Evolutionary conservation across 805 yeast species (phyloP), one percentile per base, ranked within the genome.

Genomic region (Hanseniaspora meyeri): DNA sequence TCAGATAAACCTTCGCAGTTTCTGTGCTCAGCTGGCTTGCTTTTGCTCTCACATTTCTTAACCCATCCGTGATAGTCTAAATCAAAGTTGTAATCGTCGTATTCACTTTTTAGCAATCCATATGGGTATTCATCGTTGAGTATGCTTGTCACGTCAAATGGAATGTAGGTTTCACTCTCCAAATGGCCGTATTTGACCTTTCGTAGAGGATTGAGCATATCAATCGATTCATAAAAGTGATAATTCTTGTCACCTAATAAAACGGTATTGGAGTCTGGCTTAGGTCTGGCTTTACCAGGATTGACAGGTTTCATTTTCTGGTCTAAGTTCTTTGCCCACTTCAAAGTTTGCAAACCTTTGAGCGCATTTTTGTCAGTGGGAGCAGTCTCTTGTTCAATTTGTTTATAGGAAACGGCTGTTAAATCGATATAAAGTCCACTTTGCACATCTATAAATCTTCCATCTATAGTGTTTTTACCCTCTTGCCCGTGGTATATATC

Each of bases 371-470:
- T 16, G 12, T 31, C 32, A 14, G 8, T 14, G 12, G 48, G 50
- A 11, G n/a, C n/a, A 17, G 47, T 17, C 32, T 45, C 49, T 4
- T 38, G 19, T n/a, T 49, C 34, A n/a, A 49, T 7, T 20, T 55
- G 29, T 20, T 50, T 50, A 32, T 75, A 58, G 0, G 82, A 74
- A 58, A 81, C 67, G 0, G 78, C 84, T 0, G 85, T 81, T 38
- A 81, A 75, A 64, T 81, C 85, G 52, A 81, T 77, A 60, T 76
- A 81, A 57, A 78, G 66, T 0, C 85, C 86, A 10, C 78, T 72
- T 59, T 77, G 80, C 14, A 77, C 69, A 64, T 81, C 85, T 51
- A 81, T 77, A 61, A 80, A 78, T 46, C 86, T 65, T 0, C 82
- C 85, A 65, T 79, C 82, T 46, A 80, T 79, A 58, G 75, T 74